Conservation (phyloP, 768 basidiomycete genomes). For the Clavaria fumosa region DNA sequence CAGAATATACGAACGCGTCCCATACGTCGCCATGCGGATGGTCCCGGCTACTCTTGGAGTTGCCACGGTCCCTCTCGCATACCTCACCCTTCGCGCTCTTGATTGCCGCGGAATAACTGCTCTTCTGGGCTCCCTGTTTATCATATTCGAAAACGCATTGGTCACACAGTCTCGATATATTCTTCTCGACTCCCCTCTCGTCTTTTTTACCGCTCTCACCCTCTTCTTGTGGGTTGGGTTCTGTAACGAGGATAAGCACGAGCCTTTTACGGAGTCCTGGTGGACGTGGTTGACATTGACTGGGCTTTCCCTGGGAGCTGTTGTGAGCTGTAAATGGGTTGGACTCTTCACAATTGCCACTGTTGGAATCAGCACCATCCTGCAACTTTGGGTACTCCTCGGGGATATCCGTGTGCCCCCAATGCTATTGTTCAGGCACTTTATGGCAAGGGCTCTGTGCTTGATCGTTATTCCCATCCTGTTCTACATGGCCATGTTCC, state of each 20-base stretch:
- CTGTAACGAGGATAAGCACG: slow-evolving; percentile 75
- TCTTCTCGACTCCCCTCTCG: slow-evolving; percentile 92
- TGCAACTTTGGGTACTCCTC: slow-evolving; percentile 79
- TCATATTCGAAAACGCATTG: slow-evolving; percentile 94
- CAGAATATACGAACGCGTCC: slow-evolving; percentile 74
- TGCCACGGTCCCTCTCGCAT: slow-evolving; percentile 77
- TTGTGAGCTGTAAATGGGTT: slow-evolving; percentile 94
- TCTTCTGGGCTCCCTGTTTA: slow-evolving; percentile 75
- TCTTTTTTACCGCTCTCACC: slow-evolving; percentile 94
- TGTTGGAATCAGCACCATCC: slow-evolving; percentile 68
- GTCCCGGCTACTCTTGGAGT: slow-evolving; percentile 86
- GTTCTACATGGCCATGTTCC: slow-evolving; percentile 97
- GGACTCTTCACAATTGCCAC: slow-evolving; percentile 97
- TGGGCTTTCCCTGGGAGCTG: slow-evolving; percentile 83
- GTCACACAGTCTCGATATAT: slow-evolving; percentile 94
- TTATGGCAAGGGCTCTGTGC: slow-evolving; percentile 78
- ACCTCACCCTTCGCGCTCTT: slow-evolving; percentile 85
- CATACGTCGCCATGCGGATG: slow-evolving; percentile 94
- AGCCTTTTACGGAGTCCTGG: slow-evolving; percentile 76
- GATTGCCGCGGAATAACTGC: slow-evolving; percentile 88
- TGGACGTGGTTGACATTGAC: slow-evolving; percentile 86
- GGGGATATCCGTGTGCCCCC: slow-evolving; percentile 76
- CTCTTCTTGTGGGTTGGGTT: slow-evolving; percentile 81
- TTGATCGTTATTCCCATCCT: slow-evolving; percentile 70
- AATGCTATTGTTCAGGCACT: slow-evolving; percentile 65